Conservation (phyloP, 1,284 basidiomycete species). For the Wolfiporia cocos region DNA sequence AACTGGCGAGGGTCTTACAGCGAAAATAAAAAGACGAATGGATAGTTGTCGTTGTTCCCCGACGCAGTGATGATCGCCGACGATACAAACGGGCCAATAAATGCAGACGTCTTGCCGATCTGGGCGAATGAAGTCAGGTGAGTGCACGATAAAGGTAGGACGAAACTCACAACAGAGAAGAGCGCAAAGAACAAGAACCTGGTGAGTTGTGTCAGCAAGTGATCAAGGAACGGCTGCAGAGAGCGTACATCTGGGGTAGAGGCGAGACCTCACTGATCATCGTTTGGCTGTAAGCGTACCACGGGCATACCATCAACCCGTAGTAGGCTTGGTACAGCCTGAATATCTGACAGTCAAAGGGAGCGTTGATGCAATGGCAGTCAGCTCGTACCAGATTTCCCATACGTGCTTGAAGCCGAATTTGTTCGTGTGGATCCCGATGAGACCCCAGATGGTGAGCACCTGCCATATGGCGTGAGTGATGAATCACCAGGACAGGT, state of each 20-base stretch:
- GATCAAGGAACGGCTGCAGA: constrained; percentile 4
- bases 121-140: constrained; percentile 17
- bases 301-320: constrained; percentile 76
- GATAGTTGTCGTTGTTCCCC: constrained; percentile 72
- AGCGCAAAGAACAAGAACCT: constrained; percentile 76
- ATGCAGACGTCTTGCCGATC: constrained; percentile 77
- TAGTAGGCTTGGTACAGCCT: constrained; percentile 71
- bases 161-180: constrained; percentile 55
- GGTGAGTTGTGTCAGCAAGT: constrained; percentile 4
- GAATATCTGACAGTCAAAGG: neutral
- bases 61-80: constrained; percentile 68
- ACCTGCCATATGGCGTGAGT: constrained; percentile 31
- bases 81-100: constrained; percentile 76
- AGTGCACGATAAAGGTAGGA: neutral
- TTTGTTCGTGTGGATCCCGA: constrained; percentile 67
- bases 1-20: constrained; percentile 54
- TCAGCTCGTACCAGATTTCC: constrained; percentile 59
- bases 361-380: neutral
- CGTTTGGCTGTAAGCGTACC: constrained; percentile 82
- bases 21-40: constrained; percentile 74
- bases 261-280: constrained; percentile 84
- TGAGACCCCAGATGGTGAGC: constrained; percentile 70
- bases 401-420: constrained; percentile 81
- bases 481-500: neutral
- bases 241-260: constrained; percentile 57